Evolutionary conservation across 768 basidiomycete species (phyloP).

Genomic region (Pleurotus cornucopiae): DNA sequence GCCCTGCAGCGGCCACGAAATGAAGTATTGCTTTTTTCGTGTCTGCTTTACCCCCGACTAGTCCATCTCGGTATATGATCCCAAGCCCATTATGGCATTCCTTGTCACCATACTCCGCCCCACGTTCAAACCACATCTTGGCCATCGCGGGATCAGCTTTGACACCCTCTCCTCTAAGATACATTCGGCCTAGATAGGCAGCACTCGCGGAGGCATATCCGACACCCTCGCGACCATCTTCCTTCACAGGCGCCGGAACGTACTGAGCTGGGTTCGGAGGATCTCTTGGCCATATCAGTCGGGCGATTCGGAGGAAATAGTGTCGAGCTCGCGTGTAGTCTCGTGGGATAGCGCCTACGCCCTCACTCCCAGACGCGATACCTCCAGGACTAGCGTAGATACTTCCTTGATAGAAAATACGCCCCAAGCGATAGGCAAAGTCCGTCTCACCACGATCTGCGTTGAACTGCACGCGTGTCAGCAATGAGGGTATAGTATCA

Average conservation of each 20-base stretch:
- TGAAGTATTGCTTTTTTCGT: conserved; percentile 55
- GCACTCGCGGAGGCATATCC: conserved; percentile 76
- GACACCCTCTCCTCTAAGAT: conserved; percentile 88
- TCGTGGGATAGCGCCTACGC: conserved; percentile 83
- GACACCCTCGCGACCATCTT: conserved; percentile 38
- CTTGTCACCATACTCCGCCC: conserved; percentile 72
- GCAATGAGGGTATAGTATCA: not conserved
- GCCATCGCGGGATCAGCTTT: conserved; percentile 71
- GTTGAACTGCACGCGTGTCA: conserved; percentile 63
- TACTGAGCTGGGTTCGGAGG: conserved; percentile 50
- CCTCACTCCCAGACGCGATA: conserved; percentile 82
- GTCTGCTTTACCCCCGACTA: conserved; percentile 65
- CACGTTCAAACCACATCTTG: conserved; percentile 94
- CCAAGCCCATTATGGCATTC: conserved; percentile 90
- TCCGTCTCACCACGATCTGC: conserved; percentile 88
- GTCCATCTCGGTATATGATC: conserved; percentile 87
- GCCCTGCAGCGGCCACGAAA: conserved; percentile 77
- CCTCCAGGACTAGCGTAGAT: conserved; percentile 81
- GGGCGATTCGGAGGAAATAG: conserved; percentile 84
- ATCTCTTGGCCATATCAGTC: conserved; percentile 86
- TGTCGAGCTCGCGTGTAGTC: conserved; percentile 72
- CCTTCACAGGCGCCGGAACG: conserved; percentile 38
- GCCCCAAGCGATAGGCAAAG: conserved; percentile 90
- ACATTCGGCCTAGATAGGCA: conserved; percentile 91
- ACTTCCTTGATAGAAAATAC: conserved; percentile 94